Conservation (phyloP, 73 alveolate genomes). For the Symbiodinium natans region DNA sequence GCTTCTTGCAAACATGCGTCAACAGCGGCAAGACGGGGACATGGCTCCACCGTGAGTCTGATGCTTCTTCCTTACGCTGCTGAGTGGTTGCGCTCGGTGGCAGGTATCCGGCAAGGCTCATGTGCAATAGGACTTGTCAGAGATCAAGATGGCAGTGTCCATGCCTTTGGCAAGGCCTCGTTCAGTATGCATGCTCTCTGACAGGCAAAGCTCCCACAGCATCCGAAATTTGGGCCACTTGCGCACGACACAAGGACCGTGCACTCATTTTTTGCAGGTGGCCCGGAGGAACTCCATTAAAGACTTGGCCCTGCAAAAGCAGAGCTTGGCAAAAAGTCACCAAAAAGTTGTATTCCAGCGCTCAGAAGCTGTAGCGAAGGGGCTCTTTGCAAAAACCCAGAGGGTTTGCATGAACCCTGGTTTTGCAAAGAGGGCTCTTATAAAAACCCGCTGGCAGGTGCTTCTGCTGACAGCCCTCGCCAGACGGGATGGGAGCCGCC, state of each 20-base stretch:
- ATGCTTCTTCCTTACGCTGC: no score
- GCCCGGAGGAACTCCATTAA: neutral
- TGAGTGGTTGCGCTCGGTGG: no score
- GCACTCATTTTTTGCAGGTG: neutral
- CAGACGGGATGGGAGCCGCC: conserved; percentile 19
- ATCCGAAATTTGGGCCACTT: neutral
- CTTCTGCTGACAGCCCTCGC: conserved; percentile 53
- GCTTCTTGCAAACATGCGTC: conserved; percentile 73
- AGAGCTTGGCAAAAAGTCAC: neutral
- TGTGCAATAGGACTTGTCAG: no score
- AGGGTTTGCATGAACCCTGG: no score
- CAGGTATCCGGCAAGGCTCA: no score
- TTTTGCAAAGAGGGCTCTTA: no score
- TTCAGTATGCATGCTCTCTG: no score
- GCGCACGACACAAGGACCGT: neutral
- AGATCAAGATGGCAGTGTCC: no score
- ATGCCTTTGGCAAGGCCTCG: no score
- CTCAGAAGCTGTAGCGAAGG: no score
- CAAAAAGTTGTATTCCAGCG: neutral
- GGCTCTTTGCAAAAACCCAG: no score
- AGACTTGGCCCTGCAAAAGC: neutral
- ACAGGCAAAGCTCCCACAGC: neutral
- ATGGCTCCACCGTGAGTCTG: conserved; percentile 23
- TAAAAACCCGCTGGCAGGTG: neutral
- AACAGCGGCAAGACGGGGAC: conserved; percentile 32